Percentiles rank a stretch among this genome's conserved stretches.
Conservation (phyloP, 2,329 filamentous ascomycete genomes). For the Stagonosporopsis tanaceti region DNA sequence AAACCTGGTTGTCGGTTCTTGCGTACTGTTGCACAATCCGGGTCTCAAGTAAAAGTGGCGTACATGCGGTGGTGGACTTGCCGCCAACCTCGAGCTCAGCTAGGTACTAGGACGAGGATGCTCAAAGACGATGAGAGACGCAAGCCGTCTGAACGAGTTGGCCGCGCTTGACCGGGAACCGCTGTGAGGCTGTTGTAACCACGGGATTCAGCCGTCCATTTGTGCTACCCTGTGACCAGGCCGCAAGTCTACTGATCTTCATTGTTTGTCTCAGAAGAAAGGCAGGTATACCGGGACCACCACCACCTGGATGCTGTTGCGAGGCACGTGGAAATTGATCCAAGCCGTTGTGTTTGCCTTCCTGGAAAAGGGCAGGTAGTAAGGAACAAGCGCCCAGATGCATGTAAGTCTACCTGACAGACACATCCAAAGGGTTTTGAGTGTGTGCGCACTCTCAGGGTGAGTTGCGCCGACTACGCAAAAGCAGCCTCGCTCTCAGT, state of each 20-base stretch:
- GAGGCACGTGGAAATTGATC: not conserved
- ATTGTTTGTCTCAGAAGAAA: constrained; percentile 26
- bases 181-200: constrained; percentile 18
- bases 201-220: constrained; percentile 25
- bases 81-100: constrained; percentile 21
- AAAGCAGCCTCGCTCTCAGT: constrained; percentile 10
- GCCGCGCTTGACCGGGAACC: constrained; percentile 10
- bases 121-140: constrained; percentile 15
- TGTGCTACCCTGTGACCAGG: constrained; percentile 35
- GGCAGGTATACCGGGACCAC: constrained; percentile 10
- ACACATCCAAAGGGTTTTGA: not conserved
- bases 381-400: not conserved
- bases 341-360: not conserved
- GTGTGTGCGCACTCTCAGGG: not conserved
- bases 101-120: constrained; percentile 11
- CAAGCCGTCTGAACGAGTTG: constrained; percentile 6
- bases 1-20: constrained; percentile 46
- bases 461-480: not conserved
- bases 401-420: not conserved
- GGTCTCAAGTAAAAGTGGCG: constrained; percentile 32
- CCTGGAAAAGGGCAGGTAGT: not conserved
- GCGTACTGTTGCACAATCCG: constrained; percentile 39
- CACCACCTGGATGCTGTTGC: not conserved
- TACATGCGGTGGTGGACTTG: constrained; percentile 37
- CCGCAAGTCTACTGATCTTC: constrained; percentile 20